Evolutionary conservation across 1,284 basidiomycete genomes (phyloP).

Genomic region (Ceratobasidium sp.): DNA sequence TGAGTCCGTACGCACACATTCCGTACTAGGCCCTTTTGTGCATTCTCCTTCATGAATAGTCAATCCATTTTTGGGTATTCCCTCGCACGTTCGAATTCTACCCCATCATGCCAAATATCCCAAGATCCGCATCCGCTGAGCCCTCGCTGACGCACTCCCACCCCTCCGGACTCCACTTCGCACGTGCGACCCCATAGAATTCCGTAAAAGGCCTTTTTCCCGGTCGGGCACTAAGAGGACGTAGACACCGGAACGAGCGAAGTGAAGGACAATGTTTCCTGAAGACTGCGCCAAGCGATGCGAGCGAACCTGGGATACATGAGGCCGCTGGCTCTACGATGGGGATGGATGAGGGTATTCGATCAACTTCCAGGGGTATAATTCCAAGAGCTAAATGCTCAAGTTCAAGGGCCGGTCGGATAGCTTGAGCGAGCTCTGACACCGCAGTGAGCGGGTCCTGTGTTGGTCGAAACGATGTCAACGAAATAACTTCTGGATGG

Average conservation of each 20-base stretch:
- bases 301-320: background rate
- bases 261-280: background rate
- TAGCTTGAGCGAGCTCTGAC: background rate
- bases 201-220: conserved; percentile 9
- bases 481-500: background rate
- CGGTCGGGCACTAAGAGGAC: background rate
- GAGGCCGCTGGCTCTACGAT: too few species aligned
- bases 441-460: background rate
- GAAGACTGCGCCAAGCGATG: background rate
- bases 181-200: background rate
- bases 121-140: background rate
- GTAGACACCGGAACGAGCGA: conserved; percentile 5
- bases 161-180: background rate
- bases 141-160: background rate
- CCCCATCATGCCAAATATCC: background rate
- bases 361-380: background rate
- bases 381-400: background rate
- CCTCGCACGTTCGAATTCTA: background rate
- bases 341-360: background rate
- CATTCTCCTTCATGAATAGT: too few species aligned
- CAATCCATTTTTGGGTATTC: too few species aligned
- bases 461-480: background rate
- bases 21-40: too few species aligned
- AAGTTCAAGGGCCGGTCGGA: background rate
- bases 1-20: background rate